These are phyloP conservation scores for Paramecium tetraurelia DNA, from an alignment of 73 alveolate species.

Conservation along the genomic window DNA sequence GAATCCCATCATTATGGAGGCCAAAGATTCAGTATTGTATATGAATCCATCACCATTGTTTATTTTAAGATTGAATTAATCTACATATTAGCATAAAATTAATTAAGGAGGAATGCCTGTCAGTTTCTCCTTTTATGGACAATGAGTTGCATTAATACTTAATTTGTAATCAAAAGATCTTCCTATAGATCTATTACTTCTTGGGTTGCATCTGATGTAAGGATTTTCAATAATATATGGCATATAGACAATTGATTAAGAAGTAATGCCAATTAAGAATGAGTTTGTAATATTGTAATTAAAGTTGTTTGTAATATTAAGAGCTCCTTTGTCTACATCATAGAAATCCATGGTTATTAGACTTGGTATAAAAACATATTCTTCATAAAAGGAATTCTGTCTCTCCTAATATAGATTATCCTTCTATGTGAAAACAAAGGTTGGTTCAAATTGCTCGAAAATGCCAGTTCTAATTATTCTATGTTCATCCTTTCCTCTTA, in stretches of 20 bases:
- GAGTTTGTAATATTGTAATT: background rate
- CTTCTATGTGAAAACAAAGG: background rate
- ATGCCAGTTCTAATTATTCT: slow-evolving; percentile 39
- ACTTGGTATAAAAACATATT: background rate
- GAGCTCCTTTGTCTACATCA: background rate
- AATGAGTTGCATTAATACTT: background rate
- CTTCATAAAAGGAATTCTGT: slow-evolving; percentile 5
- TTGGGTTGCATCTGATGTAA: background rate
- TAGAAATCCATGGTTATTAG: background rate
- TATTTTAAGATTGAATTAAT: background rate
- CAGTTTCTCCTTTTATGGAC: background rate
- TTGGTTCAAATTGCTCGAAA: slow-evolving; percentile 23
- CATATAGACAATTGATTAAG: background rate
- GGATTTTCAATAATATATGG: slow-evolving; percentile 10
- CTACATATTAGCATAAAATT: background rate
- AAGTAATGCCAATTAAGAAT: background rate
- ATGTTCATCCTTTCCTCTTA: slow-evolving; percentile 47
- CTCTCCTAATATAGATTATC: background rate
- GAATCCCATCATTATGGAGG: background rate
- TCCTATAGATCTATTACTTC: background rate
- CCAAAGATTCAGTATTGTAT: slow-evolving; percentile 7
- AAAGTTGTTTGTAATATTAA: background rate
- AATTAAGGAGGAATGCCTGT: background rate
- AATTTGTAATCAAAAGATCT: background rate
- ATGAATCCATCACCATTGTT: background rate